phyloP scores from a whole-genome alignment of 2,329 filamentous ascomycete species.

The Beauveria bassiana region DNA sequence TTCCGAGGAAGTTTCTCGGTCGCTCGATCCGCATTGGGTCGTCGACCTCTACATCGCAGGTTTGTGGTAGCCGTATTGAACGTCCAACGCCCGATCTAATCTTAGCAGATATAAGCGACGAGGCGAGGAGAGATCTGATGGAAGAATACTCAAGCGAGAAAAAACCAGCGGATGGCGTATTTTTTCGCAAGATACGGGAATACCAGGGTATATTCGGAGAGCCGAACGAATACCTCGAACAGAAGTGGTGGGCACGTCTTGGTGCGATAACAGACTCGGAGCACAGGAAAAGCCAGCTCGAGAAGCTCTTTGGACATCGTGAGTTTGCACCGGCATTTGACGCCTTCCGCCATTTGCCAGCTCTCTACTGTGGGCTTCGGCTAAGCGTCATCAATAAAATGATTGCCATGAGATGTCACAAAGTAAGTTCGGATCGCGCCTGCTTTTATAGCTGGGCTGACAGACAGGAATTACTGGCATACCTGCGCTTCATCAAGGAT shows the following conservation, averaged over 20 bases:
- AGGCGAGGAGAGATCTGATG: not conserved
- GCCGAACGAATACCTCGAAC: constrained; percentile 16
- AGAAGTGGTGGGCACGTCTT: constrained; percentile 19
- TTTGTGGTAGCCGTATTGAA: no score
- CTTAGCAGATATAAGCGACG: no score
- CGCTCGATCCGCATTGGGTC: no score
- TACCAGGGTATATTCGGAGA: constrained; percentile 15
- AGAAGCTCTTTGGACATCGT: constrained; percentile 10
- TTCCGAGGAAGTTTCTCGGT: no score
- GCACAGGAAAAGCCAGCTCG: constrained; percentile 17
- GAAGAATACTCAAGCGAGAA: constrained; percentile 15
- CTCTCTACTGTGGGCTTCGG: constrained; percentile 24
- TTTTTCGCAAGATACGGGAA: constrained; percentile 17
- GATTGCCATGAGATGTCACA: constrained; percentile 14
- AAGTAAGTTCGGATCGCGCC: constrained; percentile 20
- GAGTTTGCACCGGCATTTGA: constrained; percentile 25
- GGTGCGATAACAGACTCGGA: constrained; percentile 15
- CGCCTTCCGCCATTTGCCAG: constrained; percentile 22
- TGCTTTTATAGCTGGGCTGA: constrained; percentile 11
- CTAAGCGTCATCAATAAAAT: constrained; percentile 18
- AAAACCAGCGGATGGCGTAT: constrained; percentile 13
- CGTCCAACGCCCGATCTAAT: no score
- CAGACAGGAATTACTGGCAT: constrained; percentile 23
- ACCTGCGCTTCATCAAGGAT: constrained; percentile 23
- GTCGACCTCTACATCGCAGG: no score